Evolutionary conservation across 345 rosid species (phyloP), one percentile per base, ranked within the genome.

Genomic region (Dipteronia sinensis): DNA sequence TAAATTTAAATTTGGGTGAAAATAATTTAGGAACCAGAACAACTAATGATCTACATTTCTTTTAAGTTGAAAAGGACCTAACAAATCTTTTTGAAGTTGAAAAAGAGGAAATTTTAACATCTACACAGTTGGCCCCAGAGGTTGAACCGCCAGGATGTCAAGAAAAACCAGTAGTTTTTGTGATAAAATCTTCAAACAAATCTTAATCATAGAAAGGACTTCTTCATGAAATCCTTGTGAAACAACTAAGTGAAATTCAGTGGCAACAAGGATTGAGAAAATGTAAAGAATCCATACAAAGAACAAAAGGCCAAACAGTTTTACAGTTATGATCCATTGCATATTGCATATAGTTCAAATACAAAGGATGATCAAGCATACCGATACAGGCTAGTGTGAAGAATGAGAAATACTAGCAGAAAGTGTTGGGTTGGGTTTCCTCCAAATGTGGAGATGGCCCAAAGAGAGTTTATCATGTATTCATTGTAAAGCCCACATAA

Each of bases 341-440:
- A 58, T 49, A 58, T 58, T 58, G 63, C 10, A 58, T 42, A 42
- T 1, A 42, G 10, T 72, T 46, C 56, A 81, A 38, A 69, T 31
- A 58, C 11, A 31, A n/a, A n/a, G 10, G 44, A 79, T 69, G 76
- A 71, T 75, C 55, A 69, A 6, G 73, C 92, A 81, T 79, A 92
- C 99, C 98, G 13, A 91, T 89, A 78, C 91, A 95, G 51, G 92
- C 97, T 76, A 95, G 87, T 25, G 97, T 91, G 92, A 89, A 89
- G 89, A 93, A 86, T 19, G 98, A 93, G 77, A 90, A 88, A 85
- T 86, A 92, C 96, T 86, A 72, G 96, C 97, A 59, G n/a, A n/a
- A n/a, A n/a, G n/a, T n/a, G n/a, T n/a, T n/a, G n/a, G n/a, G n/a
- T n/a, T n/a, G n/a, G n/a, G n/a, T n/a, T n/a, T n/a, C n/a, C n/a